phyloP scores from a whole-genome alignment of 495 filamentous ascomycete genomes.

The Parachaetomium inaequale region DNA sequence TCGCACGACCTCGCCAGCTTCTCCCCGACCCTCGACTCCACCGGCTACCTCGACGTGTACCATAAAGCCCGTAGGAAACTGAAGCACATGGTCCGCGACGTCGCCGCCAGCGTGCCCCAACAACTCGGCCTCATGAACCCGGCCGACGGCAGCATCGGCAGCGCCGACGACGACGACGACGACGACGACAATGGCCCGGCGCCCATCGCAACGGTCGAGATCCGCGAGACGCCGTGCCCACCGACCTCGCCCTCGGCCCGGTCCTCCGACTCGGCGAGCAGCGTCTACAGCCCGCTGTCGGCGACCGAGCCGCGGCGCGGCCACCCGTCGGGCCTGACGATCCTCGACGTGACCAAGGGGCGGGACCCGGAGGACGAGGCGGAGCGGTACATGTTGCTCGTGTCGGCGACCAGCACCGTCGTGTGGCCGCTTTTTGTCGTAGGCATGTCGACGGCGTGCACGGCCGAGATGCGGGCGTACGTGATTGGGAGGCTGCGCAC shows the following conservation, averaged over 20 bases:
- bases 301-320: neutral
- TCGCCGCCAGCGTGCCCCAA: slow-evolving; percentile 48
- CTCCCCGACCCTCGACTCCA: slow-evolving; percentile 11
- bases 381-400: slow-evolving; percentile 35
- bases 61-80: slow-evolving; percentile 33
- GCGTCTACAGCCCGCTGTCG: slow-evolving; percentile 13
- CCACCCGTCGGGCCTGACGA: slow-evolving; percentile 27
- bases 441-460: slow-evolving; percentile 38
- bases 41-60: slow-evolving; percentile 25
- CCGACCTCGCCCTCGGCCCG: slow-evolving; percentile 28
- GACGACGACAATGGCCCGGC: slow-evolving; percentile 13
- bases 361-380: slow-evolving; percentile 30
- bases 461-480: slow-evolving; percentile 27
- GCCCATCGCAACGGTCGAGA: slow-evolving; percentile 35
- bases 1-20: slow-evolving; percentile 21
- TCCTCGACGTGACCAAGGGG: slow-evolving; percentile 30
- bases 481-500: slow-evolving; percentile 31
- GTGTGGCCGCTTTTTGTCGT: slow-evolving; percentile 40
- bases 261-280: slow-evolving; percentile 25
- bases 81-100: slow-evolving; percentile 37
- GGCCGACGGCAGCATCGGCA: slow-evolving; percentile 24
- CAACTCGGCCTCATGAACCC: slow-evolving; percentile 37
- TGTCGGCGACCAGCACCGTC: slow-evolving; percentile 36
- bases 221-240: slow-evolving; percentile 28
- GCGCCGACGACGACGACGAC: slow-evolving; percentile 7